Evolutionary conservation across 768 basidiomycete genomes (phyloP).

Genomic region (Gloeopeniophorella convolvens): DNA sequence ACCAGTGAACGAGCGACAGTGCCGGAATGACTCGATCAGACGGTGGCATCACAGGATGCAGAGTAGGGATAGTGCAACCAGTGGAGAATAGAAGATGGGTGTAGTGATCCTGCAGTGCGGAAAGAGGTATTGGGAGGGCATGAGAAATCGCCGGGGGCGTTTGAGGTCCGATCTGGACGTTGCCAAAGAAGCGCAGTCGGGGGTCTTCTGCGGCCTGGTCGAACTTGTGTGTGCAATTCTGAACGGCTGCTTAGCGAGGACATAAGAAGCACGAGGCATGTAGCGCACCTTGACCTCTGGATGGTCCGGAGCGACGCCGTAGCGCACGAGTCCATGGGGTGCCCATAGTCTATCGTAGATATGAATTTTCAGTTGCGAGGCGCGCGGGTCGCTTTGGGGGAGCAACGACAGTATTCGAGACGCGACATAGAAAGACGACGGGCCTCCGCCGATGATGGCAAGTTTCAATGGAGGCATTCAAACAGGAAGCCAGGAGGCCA

Average conservation of each 20-base stretch:
- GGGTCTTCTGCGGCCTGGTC: constrained; percentile 72
- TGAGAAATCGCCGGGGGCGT: constrained; percentile 41
- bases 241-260: background rate
- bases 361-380: constrained; percentile 53
- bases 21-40: constrained; percentile 58
- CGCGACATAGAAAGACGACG: constrained; percentile 94
- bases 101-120: constrained; percentile 62
- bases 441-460: constrained; percentile 89
- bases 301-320: constrained; percentile 97
- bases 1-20: constrained; percentile 88
- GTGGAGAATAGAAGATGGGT: constrained; percentile 83
- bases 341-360: constrained; percentile 91
- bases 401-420: constrained; percentile 70
- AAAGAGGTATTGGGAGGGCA: constrained; percentile 51
- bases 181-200: constrained; percentile 87
- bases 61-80: constrained; percentile 65
- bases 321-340: constrained; percentile 91
- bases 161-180: constrained; percentile 53
- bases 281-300: constrained; percentile 86
- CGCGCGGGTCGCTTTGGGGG: constrained; percentile 34
- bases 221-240: constrained; percentile 98
- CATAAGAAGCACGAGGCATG: background rate
- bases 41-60: constrained; percentile 48
- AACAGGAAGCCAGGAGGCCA: too few relatives aligned
- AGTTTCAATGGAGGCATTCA: constrained; percentile 54